phyloP scores from a whole-genome alignment of 352 stramenopile genomes.

The Globisporangium takayamanum region DNA sequence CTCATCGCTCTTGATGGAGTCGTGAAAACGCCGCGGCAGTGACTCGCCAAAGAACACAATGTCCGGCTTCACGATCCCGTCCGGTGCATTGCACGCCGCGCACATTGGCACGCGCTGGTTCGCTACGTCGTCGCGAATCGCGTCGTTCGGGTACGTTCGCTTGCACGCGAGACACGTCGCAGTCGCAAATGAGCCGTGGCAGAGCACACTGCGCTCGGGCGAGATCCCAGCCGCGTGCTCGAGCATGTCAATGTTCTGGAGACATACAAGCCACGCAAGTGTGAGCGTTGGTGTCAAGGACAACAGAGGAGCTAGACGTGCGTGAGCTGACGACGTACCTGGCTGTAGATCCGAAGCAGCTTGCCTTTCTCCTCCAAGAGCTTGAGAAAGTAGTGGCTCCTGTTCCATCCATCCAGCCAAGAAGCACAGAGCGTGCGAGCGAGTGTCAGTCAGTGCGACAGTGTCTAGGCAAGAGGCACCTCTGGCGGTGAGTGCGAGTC shows the following conservation, averaged over 20 bases:
- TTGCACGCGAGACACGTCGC: constrained; percentile 92
- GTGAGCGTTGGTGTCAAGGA: neutral
- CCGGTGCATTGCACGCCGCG: constrained; percentile 44
- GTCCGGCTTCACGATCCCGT: constrained; percentile 96
- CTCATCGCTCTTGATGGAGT: constrained; percentile 76
- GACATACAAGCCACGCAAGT: neutral
- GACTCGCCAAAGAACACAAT: constrained; percentile 99
- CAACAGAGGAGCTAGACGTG: neutral
- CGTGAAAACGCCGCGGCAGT: constrained; percentile 86
- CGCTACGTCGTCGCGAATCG: constrained; percentile 81
- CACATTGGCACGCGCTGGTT: constrained; percentile 80
- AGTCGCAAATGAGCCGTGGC: constrained; percentile 91
- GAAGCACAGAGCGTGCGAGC: neutral
- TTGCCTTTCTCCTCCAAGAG: constrained; percentile 90
- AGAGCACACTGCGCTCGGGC: constrained; percentile 88
- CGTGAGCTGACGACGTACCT: constrained; percentile 21
- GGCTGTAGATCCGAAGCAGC: constrained; percentile 91
- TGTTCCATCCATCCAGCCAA: constrained; percentile 1
- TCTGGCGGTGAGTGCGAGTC: neutral
- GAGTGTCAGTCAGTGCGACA: neutral
- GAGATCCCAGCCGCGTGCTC: constrained; percentile 92
- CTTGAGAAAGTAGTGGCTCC: constrained; percentile 95
- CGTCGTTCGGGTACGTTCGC: constrained; percentile 66
- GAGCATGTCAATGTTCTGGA: constrained; percentile 98
- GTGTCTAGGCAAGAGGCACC: neutral